These are phyloP conservation scores for Trichoderma parareesei DNA, from an alignment of 495 filamentous ascomycete species.

Conservation along the genomic window DNA sequence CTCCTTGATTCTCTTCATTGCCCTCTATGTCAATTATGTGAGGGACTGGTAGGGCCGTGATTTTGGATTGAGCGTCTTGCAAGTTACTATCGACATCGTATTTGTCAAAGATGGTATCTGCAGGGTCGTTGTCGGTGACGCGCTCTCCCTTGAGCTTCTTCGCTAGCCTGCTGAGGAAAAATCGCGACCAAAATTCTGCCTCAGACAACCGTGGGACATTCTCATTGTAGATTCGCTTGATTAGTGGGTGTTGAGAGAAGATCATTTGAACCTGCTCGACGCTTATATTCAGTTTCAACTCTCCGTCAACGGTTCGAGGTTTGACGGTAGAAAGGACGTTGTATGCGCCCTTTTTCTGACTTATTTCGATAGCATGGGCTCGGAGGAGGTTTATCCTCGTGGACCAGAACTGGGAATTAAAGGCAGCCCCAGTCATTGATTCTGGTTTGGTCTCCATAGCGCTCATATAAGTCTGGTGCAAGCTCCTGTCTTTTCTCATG, in stretches of 20 bases:
- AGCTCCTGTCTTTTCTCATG: conserved; percentile 60
- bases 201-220: conserved; percentile 78
- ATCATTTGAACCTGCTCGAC: conserved; percentile 91
- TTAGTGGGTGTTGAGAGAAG: conserved; percentile 84
- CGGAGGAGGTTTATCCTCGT: conserved; percentile 74
- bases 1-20: conserved; percentile 80
- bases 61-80: conserved; percentile 35
- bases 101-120: conserved; percentile 71
- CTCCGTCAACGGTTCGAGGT: conserved; percentile 66
- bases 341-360: conserved; percentile 77
- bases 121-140: conserved; percentile 61
- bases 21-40: conserved; percentile 86
- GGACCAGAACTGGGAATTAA: conserved; percentile 90
- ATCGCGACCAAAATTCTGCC: conserved; percentile 80
- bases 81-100: conserved; percentile 69
- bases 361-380: conserved; percentile 80
- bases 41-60: conserved; percentile 58
- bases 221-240: conserved; percentile 86
- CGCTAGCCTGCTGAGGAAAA: conserved; percentile 81
- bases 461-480: conserved; percentile 76
- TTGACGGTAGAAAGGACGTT: conserved; percentile 91
- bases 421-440: conserved; percentile 64
- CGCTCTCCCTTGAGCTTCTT: conserved; percentile 89
- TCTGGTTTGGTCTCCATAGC: conserved; percentile 70
- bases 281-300: conserved; percentile 72